A percentile compares a stretch with the other conserved stretches of the same genome.
Conservation (phyloP, 2,329 filamentous ascomycete genomes). For the Dactylellina cionopaga region DNA sequence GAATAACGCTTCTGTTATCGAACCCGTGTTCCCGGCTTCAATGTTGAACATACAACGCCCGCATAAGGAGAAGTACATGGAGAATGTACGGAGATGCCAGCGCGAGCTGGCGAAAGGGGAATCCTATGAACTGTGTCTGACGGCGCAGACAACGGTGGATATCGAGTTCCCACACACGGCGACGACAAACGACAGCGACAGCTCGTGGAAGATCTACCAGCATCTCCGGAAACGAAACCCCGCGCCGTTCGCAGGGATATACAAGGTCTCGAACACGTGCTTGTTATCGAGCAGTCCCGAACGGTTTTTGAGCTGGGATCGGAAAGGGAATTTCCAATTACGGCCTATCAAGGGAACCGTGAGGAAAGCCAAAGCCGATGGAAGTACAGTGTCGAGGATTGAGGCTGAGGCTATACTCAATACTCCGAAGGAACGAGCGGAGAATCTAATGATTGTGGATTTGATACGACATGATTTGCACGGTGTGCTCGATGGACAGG, state of each 20-base stretch:
- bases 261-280: constrained; percentile 75
- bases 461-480: constrained; percentile 93
- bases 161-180: constrained; percentile 57
- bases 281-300: constrained; percentile 87
- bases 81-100: constrained; percentile 60
- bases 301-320: constrained; percentile 79
- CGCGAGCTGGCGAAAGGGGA: constrained; percentile 60
- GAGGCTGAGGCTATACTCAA: constrained; percentile 78
- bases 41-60: constrained; percentile 50
- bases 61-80: constrained; percentile 57
- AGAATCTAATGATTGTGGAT: constrained; percentile 98
- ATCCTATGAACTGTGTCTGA: constrained; percentile 62
- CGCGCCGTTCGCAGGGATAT: constrained; percentile 84
- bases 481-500: constrained; percentile 58
- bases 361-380: constrained; percentile 70
- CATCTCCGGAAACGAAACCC: constrained; percentile 77
- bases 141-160: constrained; percentile 57
- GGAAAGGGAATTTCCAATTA: constrained; percentile 75
- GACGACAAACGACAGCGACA: constrained; percentile 58
- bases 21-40: constrained; percentile 19
- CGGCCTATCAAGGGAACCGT: constrained; percentile 97
- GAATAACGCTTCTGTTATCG: neutral
- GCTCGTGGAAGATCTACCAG: constrained; percentile 76
- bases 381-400: constrained; percentile 69
- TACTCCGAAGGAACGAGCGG: constrained; percentile 87